Conservation (phyloP, 768 basidiomycete species). For the Tulasnella sp. region DNA sequence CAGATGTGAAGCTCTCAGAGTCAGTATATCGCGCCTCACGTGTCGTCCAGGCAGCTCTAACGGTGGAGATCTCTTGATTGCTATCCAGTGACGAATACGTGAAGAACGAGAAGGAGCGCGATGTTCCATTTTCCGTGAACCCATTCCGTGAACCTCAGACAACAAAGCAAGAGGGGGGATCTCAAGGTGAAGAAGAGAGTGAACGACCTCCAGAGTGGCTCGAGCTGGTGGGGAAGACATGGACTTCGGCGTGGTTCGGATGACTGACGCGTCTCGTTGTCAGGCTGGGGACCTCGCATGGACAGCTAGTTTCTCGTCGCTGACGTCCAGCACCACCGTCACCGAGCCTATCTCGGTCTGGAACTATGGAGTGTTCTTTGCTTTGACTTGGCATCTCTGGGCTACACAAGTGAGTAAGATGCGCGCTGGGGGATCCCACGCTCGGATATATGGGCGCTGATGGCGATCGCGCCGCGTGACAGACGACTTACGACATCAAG, state of each 20-base stretch:
- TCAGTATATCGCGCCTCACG: background rate
- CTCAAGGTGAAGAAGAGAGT: background rate
- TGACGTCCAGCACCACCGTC: background rate
- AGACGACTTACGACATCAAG: slow-evolving; percentile 10
- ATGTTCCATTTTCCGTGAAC: background rate
- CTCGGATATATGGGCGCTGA: background rate
- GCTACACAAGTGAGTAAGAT: background rate
- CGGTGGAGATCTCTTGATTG: background rate
- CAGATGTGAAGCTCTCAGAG: background rate
- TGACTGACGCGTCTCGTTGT: too few species aligned
- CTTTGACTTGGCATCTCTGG: slow-evolving; percentile 4
- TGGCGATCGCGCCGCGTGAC: background rate
- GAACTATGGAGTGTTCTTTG: slow-evolving; percentile 6
- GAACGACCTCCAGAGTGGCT: background rate
- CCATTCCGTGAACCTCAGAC: background rate
- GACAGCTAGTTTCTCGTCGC: background rate
- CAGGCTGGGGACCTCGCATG: background rate
- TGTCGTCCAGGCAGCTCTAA: background rate
- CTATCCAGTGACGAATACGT: background rate
- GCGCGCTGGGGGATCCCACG: background rate
- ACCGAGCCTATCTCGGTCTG: background rate
- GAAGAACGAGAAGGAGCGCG: background rate
- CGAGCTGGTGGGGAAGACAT: background rate
- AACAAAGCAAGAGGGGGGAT: background rate
- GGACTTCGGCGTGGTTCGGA: background rate